Base-by-base conservation (phyloP, 768 basidiomycete genomes). In the Leccinum longicurvipes region DNA sequence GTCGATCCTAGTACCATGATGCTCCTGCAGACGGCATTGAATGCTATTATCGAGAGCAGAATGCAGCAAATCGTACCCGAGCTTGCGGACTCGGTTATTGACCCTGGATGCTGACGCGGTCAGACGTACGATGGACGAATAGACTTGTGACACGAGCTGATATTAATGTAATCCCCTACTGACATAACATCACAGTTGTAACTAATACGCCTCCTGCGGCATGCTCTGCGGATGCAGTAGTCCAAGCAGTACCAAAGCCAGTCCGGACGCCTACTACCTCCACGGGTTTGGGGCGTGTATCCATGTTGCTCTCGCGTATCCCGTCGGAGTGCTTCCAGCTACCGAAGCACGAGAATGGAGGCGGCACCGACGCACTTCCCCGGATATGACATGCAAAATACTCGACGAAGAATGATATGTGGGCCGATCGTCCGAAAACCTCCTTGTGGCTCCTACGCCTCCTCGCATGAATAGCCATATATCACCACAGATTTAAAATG, bases 11-110 rank as follows among this genome's bases (percentile, higher is more conserved):
- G 50, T 53, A 19, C 47, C 50, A 45, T 50, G 51, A 50, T 52
- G 27, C 11, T 41, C 39, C 19, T 41, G 19, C 59, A 78, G 77
- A 55, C 52, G 21, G 54, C 57, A 24, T 69, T 78, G 58, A 78
- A 77, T 53, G 58, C 57, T 47, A 63, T 76, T 42, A 71, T 78
- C 36, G 67, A 72, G 57, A 65, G 62, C 23, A 72, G 76, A 9
- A 53, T 68, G 47, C 67, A 72, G 44, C 67, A 68, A 12, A 67
- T 76, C 57, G 50, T 49, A 14, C 36, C 59, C 32, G 57, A 53
- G n/a, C 21, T 36, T 34, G 50, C 49, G 19, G 59, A 60, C 49
- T 57, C 48, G 31, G 60, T 45, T 46, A 48, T 56, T 31, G 51
- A 50, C 52, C 58, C 53, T 65, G 56, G 11, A 28, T 36, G 44